Percentiles rank a stretch among this genome's conserved stretches.
Evolutionary conservation across 768 basidiomycete species (phyloP).

Genomic region (Lentinula boryana): DNA sequence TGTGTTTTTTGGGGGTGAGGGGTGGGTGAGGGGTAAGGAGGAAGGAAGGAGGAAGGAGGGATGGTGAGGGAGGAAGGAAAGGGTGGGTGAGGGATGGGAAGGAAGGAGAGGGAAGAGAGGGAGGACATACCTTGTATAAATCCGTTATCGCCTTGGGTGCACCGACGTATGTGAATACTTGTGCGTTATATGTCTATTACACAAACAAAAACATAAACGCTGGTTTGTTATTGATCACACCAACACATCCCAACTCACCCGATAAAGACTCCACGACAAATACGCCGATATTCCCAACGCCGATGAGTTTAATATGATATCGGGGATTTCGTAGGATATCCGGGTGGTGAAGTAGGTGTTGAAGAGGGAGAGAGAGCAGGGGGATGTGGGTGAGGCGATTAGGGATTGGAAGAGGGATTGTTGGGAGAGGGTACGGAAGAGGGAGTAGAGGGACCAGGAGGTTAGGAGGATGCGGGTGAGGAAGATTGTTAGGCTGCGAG

Average conservation of each 20-base stretch:
- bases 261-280: too few relatives aligned
- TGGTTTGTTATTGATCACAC: too few relatives aligned
- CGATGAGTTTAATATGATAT: too few relatives aligned
- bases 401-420: slow-evolving; percentile 28
- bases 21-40: too few relatives aligned
- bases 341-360: slow-evolving; percentile 36
- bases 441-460: slow-evolving; percentile 44
- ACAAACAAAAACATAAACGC: too few relatives aligned
- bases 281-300: too few relatives aligned
- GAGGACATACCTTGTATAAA: slow-evolving; percentile 38
- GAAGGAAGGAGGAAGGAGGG: too few relatives aligned
- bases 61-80: too few relatives aligned
- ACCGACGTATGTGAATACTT: slow-evolving; percentile 47
- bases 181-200: slow-evolving; percentile 32
- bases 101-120: too few relatives aligned
- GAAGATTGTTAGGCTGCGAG: slow-evolving; percentile 41
- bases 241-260: too few relatives aligned
- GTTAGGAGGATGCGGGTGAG: slow-evolving; percentile 40
- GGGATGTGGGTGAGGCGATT: slow-evolving; percentile 30
- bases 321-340: slow-evolving; percentile 27
- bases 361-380: slow-evolving; percentile 46
- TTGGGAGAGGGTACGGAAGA: slow-evolving; percentile 39
- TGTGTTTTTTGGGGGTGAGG: too few relatives aligned
- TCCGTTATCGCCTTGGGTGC: slow-evolving; percentile 43
- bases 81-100: too few relatives aligned